A percentile compares a stretch with the other conserved stretches of the same genome.
Evolutionary conservation across 2,329 filamentous ascomycete species (phyloP).

Genomic region (Ascocoryne sarcoides): DNA sequence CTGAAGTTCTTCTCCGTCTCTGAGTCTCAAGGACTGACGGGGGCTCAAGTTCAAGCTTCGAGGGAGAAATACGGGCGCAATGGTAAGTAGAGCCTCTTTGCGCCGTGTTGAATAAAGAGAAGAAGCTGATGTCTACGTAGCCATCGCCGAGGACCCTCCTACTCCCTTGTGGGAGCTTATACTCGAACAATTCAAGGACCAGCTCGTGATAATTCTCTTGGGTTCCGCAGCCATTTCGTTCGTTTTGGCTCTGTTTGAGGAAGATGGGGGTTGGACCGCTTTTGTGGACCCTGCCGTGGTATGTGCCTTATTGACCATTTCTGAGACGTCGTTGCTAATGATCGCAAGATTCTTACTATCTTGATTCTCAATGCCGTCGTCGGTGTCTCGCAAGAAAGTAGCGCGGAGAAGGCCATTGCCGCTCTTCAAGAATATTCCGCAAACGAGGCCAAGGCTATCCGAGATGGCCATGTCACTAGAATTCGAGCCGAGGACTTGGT

Average conservation of each 20-base stretch:
- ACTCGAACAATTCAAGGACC: slow-evolving; percentile 98
- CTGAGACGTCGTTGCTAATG: slow-evolving; percentile 11
- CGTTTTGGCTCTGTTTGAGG: slow-evolving; percentile 84
- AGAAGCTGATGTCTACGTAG: slow-evolving; percentile 33
- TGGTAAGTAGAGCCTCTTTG: slow-evolving; percentile 39
- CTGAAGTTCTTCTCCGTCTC: slow-evolving; percentile 51
- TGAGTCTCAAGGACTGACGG: slow-evolving; percentile 44
- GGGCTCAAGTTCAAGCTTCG: slow-evolving; percentile 47
- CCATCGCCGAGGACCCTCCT: slow-evolving; percentile 79
- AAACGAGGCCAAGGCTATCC: slow-evolving; percentile 90
- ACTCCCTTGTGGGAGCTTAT: slow-evolving; percentile 95
- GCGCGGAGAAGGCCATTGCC: slow-evolving; percentile 95
- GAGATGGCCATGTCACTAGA: slow-evolving; percentile 64
- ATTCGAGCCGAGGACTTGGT: slow-evolving; percentile 97
- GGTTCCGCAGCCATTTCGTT: slow-evolving; percentile 92
- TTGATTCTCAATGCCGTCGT: slow-evolving; percentile 94
- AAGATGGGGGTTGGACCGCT: slow-evolving; percentile 88
- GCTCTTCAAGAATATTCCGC: slow-evolving; percentile 98
- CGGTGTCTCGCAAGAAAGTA: slow-evolving; percentile 96
- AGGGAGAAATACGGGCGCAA: slow-evolving; percentile 56
- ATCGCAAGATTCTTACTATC: slow-evolving; percentile 78
- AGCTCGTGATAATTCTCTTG: slow-evolving; percentile 90
- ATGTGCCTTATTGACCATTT: slow-evolving; percentile 37
- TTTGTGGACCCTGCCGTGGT: slow-evolving; percentile 95
- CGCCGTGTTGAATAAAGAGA: slow-evolving; percentile 3